Evolutionary conservation across 768 basidiomycete species (phyloP).

Genomic region (Termitomyces sp.): DNA sequence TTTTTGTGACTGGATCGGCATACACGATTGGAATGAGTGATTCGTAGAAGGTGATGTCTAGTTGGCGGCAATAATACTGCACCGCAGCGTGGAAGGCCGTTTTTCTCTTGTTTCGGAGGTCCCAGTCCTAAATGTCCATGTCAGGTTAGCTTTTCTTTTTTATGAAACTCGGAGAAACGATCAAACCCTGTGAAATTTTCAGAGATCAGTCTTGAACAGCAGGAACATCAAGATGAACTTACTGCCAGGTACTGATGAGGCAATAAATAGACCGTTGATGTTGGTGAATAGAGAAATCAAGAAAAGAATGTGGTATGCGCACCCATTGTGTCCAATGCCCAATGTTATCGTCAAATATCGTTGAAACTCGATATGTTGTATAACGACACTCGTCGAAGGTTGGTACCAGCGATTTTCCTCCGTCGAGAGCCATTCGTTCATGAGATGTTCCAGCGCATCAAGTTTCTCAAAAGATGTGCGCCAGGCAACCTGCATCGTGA

Average conservation of each 20-base stretch:
- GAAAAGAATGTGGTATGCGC: not conserved
- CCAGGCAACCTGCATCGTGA: slow-evolving; percentile 75
- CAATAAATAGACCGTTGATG: not conserved
- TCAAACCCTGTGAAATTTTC: slow-evolving; percentile 2
- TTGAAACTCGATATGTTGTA: slow-evolving; percentile 66
- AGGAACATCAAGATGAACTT: slow-evolving; percentile 1
- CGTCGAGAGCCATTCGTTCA: slow-evolving; percentile 75
- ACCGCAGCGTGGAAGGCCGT: slow-evolving; percentile 81
- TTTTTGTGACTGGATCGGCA: slow-evolving; percentile 28
- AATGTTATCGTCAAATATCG: slow-evolving; percentile 68
- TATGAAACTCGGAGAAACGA: not conserved
- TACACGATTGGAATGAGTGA: slow-evolving; percentile 61
- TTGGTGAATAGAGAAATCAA: not conserved
- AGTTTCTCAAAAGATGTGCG: slow-evolving; percentile 69
- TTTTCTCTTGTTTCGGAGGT: slow-evolving; percentile 52
- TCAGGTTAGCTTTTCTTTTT: not conserved
- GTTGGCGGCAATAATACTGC: slow-evolving; percentile 66
- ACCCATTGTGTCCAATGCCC: slow-evolving; percentile 56
- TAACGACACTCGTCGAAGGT: slow-evolving; percentile 57
- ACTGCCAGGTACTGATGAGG: slow-evolving; percentile 19
- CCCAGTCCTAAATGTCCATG: slow-evolving; percentile 45
- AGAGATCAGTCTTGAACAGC: not conserved
- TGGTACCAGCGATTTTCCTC: slow-evolving; percentile 81
- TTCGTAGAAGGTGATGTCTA: slow-evolving; percentile 60
- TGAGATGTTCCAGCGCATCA: slow-evolving; percentile 59